These are phyloP conservation scores for Sporothrix euskadiensis DNA, from an alignment of 2,329 filamentous ascomycete genomes.

Conservation along the genomic window DNA sequence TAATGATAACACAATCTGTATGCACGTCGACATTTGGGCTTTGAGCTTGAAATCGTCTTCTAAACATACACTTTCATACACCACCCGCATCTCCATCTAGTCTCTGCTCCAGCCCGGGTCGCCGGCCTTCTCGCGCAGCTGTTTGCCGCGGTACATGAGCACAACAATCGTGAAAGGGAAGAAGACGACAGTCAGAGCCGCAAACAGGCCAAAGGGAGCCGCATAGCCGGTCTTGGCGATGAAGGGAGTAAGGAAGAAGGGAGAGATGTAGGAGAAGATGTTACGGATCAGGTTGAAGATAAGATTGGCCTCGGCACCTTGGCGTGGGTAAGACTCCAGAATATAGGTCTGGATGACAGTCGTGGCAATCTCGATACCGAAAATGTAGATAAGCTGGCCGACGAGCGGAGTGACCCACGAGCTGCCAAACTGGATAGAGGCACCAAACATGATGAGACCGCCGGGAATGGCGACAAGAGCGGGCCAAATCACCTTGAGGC, in stretches of 20 bases:
- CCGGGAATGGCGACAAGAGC: slow-evolving; percentile 10
- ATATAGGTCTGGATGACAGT: slow-evolving; percentile 22
- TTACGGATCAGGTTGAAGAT: slow-evolving; percentile 22
- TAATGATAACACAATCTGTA: not conserved
- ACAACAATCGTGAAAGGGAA: slow-evolving; percentile 16
- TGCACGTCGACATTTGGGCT: not conserved
- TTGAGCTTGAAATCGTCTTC: not conserved
- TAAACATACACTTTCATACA: not conserved
- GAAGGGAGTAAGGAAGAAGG: slow-evolving; percentile 16
- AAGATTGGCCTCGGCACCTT: slow-evolving; percentile 20
- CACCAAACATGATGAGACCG: slow-evolving; percentile 21
- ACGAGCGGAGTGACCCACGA: slow-evolving; percentile 22
- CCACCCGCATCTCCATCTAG: not conserved
- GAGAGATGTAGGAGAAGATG: slow-evolving; percentile 20
- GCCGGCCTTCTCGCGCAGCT: slow-evolving; percentile 6
- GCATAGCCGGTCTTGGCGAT: slow-evolving; percentile 14
- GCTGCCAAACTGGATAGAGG: slow-evolving; percentile 17
- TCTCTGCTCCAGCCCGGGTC: slow-evolving; percentile 24
- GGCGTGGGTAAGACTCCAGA: slow-evolving; percentile 19
- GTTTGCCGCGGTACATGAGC: slow-evolving; percentile 19
- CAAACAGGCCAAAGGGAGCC: slow-evolving; percentile 19
- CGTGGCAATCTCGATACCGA: slow-evolving; percentile 21
- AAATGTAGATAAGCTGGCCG: slow-evolving; percentile 18
- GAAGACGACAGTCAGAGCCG: slow-evolving; percentile 9
- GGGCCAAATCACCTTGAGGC: slow-evolving; percentile 23